Percentiles rank a stretch among this genome's conserved stretches.
These are phyloP conservation scores for Ophiosphaerella korrae DNA, from an alignment of 2,329 filamentous ascomycete species.

Conservation along the genomic window DNA sequence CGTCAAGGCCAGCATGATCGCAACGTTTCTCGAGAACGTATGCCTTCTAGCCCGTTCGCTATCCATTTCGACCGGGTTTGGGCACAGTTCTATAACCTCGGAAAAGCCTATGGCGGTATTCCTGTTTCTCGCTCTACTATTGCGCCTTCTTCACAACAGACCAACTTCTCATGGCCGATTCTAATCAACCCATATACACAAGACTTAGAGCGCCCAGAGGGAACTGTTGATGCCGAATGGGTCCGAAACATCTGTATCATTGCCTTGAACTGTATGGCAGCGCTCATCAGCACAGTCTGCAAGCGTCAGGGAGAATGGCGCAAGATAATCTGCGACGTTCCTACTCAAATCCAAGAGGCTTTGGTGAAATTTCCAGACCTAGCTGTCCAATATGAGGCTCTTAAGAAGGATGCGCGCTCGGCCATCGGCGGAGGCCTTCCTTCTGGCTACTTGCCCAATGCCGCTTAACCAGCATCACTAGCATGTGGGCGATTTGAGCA, in stretches of 20 bases:
- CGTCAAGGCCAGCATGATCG: constrained; percentile 27
- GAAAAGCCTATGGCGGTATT: constrained; percentile 14
- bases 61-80: constrained; percentile 22
- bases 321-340: constrained; percentile 26
- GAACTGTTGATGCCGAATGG: constrained; percentile 23
- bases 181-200: constrained; percentile 36
- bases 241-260: constrained; percentile 18
- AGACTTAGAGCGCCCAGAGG: constrained; percentile 26
- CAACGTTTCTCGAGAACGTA: constrained; percentile 4
- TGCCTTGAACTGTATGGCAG: constrained; percentile 28
- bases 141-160: constrained; percentile 5
- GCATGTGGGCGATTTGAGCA: too few species aligned
- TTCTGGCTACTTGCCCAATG: constrained; percentile 14
- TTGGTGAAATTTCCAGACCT: constrained; percentile 26
- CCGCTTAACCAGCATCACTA: too few species aligned
- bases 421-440: constrained; percentile 23
- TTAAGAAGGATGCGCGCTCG: constrained; percentile 24
- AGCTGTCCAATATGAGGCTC: constrained; percentile 18
- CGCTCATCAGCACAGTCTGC: constrained; percentile 19
- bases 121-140: constrained; percentile 4
- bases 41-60: constrained; percentile 25
- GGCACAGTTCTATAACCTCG: constrained; percentile 24
- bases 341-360: constrained; percentile 21
- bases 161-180: constrained; percentile 28
- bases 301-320: constrained; percentile 24